A percentile compares a stretch with the other conserved stretches of the same genome.
Conservation (phyloP, 208 protist genomes). For the Acanthamoeba triangularis region DNA sequence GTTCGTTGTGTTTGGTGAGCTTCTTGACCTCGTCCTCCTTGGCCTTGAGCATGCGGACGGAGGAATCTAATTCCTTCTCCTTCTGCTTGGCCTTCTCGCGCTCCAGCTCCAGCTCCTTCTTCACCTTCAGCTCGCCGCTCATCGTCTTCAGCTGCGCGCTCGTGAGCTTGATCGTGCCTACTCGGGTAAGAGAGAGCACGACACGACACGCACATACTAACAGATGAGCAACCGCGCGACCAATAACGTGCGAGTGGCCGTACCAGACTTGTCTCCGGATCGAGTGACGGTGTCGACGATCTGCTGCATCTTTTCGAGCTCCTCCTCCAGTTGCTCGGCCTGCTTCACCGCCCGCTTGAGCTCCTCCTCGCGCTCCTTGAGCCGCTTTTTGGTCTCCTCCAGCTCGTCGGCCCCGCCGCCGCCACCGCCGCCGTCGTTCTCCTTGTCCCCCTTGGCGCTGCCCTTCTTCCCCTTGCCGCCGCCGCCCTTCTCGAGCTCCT, state of each 20-base stretch:
- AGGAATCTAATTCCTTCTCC: slow-evolving; percentile 41
- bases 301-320: slow-evolving; percentile 38
- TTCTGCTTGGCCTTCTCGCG: slow-evolving; percentile 32
- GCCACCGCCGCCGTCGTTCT: not conserved
- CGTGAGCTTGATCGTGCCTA: slow-evolving; percentile 40
- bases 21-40: slow-evolving; percentile 47
- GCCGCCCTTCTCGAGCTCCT: not conserved
- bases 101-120: slow-evolving; percentile 31
- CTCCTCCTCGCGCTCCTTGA: slow-evolving; percentile 54
- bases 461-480: not conserved
- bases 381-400: not conserved
- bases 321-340: slow-evolving; percentile 10
- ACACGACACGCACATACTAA: too few relatives aligned
- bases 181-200: too few relatives aligned
- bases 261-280: slow-evolving; percentile 16
- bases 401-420: not conserved
- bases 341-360: not conserved
- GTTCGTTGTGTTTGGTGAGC: slow-evolving; percentile 7
- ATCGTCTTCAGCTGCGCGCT: slow-evolving; percentile 47
- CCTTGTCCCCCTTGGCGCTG: not conserved
- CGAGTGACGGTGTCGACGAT: slow-evolving; percentile 20
- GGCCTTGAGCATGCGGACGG: not conserved
- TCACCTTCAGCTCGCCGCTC: slow-evolving; percentile 40
- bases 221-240: not conserved
- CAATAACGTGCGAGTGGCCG: not conserved